Conservation (phyloP, 177 flowering plant genomes). For the Vitis hybrid region DNA sequence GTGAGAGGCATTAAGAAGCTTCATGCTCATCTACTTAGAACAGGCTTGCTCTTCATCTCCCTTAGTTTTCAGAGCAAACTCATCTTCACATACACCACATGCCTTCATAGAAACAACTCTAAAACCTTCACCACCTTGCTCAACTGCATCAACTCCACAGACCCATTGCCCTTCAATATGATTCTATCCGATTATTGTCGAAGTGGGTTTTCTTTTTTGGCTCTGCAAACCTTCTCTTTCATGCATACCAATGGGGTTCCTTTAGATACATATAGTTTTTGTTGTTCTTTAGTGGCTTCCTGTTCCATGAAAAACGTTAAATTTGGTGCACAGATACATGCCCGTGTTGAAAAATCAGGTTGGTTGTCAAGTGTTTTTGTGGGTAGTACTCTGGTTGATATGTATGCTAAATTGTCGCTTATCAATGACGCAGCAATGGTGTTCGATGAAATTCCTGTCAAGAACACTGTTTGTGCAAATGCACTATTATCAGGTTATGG, state of each 20-base stretch:
- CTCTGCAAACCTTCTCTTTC: slow-evolving; percentile 49
- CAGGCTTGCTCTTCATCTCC: slow-evolving; percentile 38
- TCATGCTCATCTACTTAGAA: slow-evolving; percentile 43
- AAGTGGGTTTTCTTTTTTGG: slow-evolving; percentile 35
- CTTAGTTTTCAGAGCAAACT: slow-evolving; percentile 38
- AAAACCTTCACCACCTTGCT: slow-evolving; percentile 35
- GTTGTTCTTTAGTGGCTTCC: slow-evolving; percentile 52
- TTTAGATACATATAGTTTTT: slow-evolving; percentile 58
- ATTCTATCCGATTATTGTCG: slow-evolving; percentile 45
- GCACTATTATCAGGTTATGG: slow-evolving; percentile 61
- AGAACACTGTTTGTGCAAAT: slow-evolving; percentile 67
- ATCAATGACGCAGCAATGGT: slow-evolving; percentile 38
- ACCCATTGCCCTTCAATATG: slow-evolving; percentile 54
- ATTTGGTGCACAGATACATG: slow-evolving; percentile 52
- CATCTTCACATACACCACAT: slow-evolving; percentile 42
- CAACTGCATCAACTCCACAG: slow-evolving; percentile 34
- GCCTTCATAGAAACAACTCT: slow-evolving; percentile 15
- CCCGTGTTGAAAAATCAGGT: slow-evolving; percentile 53
- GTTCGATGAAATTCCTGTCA: slow-evolving; percentile 82
- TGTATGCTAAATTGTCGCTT: slow-evolving; percentile 39
- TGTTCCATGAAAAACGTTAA: slow-evolving; percentile 20
- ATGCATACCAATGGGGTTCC: slow-evolving; percentile 51
- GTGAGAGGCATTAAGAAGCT: slow-evolving; percentile 37
- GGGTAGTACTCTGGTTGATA: slow-evolving; percentile 60
- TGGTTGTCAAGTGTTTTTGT: slow-evolving; percentile 64